These are phyloP conservation scores for Pythium grandisporangium DNA, from an alignment of 352 stramenopile genomes.

Conservation along the genomic window DNA sequence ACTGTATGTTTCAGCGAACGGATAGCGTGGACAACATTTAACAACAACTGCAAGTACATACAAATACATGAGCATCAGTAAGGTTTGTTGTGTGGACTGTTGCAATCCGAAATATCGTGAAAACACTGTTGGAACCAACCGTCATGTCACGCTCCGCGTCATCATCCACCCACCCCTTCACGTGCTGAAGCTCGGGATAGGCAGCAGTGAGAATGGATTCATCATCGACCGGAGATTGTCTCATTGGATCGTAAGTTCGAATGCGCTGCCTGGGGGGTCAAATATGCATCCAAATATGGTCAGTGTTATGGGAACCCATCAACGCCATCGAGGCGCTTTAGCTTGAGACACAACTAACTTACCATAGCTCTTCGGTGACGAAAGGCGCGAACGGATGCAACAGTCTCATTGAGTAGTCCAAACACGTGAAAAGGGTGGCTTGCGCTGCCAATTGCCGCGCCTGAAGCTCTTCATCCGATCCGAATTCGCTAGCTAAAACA, in stretches of 20 bases:
- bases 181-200: slow-evolving; percentile 83
- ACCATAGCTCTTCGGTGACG: slow-evolving; percentile 99
- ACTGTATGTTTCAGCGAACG: slow-evolving; percentile 86
- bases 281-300: too few relatives aligned
- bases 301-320: too few relatives aligned
- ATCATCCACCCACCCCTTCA: slow-evolving; percentile 19
- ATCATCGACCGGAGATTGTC: slow-evolving; percentile 7
- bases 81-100: too few relatives aligned
- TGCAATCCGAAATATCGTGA: background rate
- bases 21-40: slow-evolving; percentile 90
- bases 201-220: slow-evolving; percentile 53
- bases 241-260: slow-evolving; percentile 31
- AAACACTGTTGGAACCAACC: slow-evolving; percentile 2
- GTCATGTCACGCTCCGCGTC: slow-evolving; percentile 10
- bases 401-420: slow-evolving; percentile 94
- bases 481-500: slow-evolving; percentile 20
- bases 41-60: slow-evolving; percentile 50
- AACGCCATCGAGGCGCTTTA: too few relatives aligned
- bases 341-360: slow-evolving; percentile 11
- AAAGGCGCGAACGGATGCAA: slow-evolving; percentile 99
- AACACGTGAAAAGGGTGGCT: slow-evolving; percentile 88
- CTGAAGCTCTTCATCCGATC: slow-evolving; percentile 37
- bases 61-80: too few relatives aligned
- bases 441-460: slow-evolving; percentile 80
- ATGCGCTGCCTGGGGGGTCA: slow-evolving; percentile 40